phyloP scores from a whole-genome alignment of 2,329 filamentous ascomycete species.

The Ophioceras dolichostomum region DNA sequence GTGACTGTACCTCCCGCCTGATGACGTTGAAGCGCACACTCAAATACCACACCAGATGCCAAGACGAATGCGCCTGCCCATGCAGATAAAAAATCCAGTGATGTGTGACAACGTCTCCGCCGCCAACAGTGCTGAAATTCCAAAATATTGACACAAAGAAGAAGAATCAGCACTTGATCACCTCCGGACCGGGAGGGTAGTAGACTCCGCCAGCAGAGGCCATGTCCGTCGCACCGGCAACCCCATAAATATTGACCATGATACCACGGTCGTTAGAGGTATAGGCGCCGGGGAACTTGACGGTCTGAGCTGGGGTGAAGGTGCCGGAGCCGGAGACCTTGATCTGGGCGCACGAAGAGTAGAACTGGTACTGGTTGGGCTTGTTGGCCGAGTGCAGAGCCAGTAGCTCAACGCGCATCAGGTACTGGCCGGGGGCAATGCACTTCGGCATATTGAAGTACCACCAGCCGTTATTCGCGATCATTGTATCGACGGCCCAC shows the following conservation, averaged over 20 bases:
- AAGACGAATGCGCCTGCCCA: too few species aligned
- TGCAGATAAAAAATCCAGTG: not conserved
- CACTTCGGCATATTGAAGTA: conserved; percentile 25
- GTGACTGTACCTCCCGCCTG: too few species aligned
- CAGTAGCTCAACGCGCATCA: conserved; percentile 8
- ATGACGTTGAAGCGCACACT: too few species aligned
- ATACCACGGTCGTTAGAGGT: conserved; percentile 29
- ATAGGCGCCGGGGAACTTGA: conserved; percentile 33
- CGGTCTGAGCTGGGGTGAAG: conserved; percentile 21
- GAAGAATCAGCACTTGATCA: conserved; percentile 16
- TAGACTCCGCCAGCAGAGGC: conserved; percentile 21
- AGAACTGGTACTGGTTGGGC: conserved; percentile 6
- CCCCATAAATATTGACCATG: conserved; percentile 32
- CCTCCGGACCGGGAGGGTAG: conserved; percentile 21
- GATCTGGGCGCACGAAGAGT: conserved; percentile 17
- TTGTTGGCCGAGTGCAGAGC: conserved; percentile 6
- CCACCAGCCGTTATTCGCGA: conserved; percentile 29
- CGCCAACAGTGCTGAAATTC: too few species aligned
- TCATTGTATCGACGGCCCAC: conserved; percentile 38
- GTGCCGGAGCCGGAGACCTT: conserved; percentile 24
- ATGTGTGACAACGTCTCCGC: too few species aligned
- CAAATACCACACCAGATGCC: too few species aligned
- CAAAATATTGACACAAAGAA: not conserved
- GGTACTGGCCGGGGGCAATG: conserved; percentile 15
- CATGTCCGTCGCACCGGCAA: conserved; percentile 26